phyloP scores from a whole-genome alignment of 257 asterid species.

The Salvia rosmarinus region DNA sequence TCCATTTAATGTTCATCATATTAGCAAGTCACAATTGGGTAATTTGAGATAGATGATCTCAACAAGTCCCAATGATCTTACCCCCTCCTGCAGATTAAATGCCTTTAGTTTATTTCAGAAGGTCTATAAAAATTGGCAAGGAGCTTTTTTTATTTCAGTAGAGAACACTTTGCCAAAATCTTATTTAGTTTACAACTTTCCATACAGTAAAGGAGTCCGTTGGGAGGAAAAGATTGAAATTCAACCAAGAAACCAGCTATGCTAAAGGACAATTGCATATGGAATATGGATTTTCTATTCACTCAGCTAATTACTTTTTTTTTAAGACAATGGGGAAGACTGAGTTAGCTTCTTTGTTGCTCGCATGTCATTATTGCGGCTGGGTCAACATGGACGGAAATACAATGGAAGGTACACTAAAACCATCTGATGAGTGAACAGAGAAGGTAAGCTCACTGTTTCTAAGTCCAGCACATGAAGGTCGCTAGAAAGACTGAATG shows the following conservation, averaged over 20 bases:
- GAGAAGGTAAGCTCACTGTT: constrained; percentile 61
- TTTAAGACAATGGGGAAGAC: neutral
- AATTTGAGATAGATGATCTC: constrained; percentile 15
- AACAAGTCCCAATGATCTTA: neutral
- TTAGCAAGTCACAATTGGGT: neutral
- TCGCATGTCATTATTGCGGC: neutral
- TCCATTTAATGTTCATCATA: constrained; percentile 13
- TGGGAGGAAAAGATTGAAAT: constrained; percentile 5
- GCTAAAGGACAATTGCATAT: constrained; percentile 7
- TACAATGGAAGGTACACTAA: constrained; percentile 16
- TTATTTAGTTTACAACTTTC: neutral
- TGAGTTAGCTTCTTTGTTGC: neutral
- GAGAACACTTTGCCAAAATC: neutral
- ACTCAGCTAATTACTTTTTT: neutral
- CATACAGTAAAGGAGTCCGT: neutral
- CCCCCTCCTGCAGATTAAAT: constrained; percentile 6
- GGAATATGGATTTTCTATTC: constrained; percentile 5
- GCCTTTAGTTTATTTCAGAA: constrained; percentile 1
- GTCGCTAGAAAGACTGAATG: constrained; percentile 86
- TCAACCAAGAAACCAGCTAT: neutral
- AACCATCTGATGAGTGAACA: constrained; percentile 20
- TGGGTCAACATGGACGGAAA: neutral
- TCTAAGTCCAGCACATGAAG: constrained; percentile 91
- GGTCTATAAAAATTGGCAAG: neutral
- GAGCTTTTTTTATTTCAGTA: constrained; percentile 11